Conservation (phyloP, 2,329 filamentous ascomycete species). For the Neoarthrinium moseri region DNA sequence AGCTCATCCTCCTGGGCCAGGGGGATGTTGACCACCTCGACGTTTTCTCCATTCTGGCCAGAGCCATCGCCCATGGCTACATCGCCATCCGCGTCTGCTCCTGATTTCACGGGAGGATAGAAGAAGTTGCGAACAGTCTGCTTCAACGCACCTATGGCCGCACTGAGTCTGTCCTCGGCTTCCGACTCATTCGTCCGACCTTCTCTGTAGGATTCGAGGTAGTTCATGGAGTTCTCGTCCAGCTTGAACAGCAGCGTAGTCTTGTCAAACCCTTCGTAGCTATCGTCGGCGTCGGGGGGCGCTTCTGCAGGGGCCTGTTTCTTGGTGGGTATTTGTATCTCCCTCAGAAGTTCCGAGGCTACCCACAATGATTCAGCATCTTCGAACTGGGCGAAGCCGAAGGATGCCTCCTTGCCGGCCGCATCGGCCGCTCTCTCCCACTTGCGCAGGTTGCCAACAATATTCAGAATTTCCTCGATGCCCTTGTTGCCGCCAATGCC, state of each 20-base stretch:
- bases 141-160: conserved; percentile 66
- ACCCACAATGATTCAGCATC: conserved; percentile 84
- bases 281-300: conserved; percentile 39
- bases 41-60: conserved; percentile 58
- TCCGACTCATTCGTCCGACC: conserved; percentile 62
- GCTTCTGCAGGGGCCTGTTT: conserved; percentile 59
- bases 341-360: conserved; percentile 80
- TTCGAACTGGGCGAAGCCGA: conserved; percentile 95
- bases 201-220: conserved; percentile 78
- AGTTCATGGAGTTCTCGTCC: conserved; percentile 79
- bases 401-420: conserved; percentile 68
- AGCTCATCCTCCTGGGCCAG: conserved; percentile 88
- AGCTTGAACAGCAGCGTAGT: conserved; percentile 70
- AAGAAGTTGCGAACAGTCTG: conserved; percentile 70
- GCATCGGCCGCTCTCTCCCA: conserved; percentile 81
- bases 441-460: conserved; percentile 76
- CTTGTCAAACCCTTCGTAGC: conserved; percentile 62
- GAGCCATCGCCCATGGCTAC: conserved; percentile 62
- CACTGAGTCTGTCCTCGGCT: conserved; percentile 66
- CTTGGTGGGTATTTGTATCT: conserved; percentile 78
- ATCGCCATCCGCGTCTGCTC: conserved; percentile 65
- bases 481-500: conserved; percentile 74
- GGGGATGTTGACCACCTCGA: conserved; percentile 88
- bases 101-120: conserved; percentile 57
- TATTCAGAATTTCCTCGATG: conserved; percentile 73